A percentile compares a stretch with the other conserved stretches of the same genome.
Evolutionary conservation across 441 rosid genomes (phyloP).

Genomic region (Theobroma grandiflorum): DNA sequence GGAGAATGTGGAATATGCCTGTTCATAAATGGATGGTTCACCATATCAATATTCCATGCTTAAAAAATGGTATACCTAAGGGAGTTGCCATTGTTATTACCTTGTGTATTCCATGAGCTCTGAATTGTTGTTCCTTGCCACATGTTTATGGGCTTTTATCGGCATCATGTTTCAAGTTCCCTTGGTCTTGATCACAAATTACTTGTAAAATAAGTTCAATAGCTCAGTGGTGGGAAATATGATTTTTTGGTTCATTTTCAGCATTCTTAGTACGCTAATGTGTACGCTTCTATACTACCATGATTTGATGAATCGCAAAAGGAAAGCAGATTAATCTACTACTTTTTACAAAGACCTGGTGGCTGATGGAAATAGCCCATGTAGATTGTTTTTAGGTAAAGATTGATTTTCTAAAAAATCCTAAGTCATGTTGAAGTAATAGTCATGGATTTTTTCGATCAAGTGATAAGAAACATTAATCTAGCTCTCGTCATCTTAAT

Average conservation of each 20-base stretch:
- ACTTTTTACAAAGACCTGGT: background rate
- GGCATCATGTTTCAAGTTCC: slow-evolving; percentile 85
- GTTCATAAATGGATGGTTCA: slow-evolving; percentile 99
- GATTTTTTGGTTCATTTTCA: slow-evolving; percentile 92
- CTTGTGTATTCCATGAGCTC: slow-evolving; percentile 88
- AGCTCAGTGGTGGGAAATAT: slow-evolving; percentile 82
- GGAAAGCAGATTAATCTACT: slow-evolving; percentile 34
- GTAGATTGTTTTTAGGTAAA: background rate
- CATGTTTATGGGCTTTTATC: slow-evolving; percentile 76
- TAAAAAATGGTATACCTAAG: slow-evolving; percentile 80
- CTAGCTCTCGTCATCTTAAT: no score
- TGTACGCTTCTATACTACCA: slow-evolving; percentile 93
- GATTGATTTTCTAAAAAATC: no score
- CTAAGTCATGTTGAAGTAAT: no score
- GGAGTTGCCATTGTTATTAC: slow-evolving; percentile 69
- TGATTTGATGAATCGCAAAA: slow-evolving; percentile 90
- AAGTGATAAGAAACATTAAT: no score
- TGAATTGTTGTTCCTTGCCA: slow-evolving; percentile 80
- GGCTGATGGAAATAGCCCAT: background rate
- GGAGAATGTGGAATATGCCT: no score
- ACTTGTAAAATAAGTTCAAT: slow-evolving; percentile 25
- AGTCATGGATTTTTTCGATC: no score
- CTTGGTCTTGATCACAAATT: slow-evolving; percentile 30
- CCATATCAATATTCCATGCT: slow-evolving; percentile 91
- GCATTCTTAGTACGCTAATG: slow-evolving; percentile 98